phyloP scores from a whole-genome alignment of 2,329 filamentous ascomycete species.

The Diaporthe destruens region DNA sequence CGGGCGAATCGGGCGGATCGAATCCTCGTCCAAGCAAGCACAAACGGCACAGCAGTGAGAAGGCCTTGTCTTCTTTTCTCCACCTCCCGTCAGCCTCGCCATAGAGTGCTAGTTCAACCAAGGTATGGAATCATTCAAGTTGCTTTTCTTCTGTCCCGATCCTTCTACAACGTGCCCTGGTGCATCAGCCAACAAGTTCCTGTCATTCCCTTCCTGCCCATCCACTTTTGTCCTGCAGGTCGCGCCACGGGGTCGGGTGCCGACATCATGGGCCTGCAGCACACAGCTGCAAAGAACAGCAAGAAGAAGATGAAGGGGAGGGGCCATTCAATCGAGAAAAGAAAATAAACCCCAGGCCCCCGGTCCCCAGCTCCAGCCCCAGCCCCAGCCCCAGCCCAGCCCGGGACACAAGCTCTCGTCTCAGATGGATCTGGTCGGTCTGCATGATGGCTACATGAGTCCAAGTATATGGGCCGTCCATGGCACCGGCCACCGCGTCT shows the following conservation, averaged over 20 bases:
- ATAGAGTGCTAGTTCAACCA: background rate
- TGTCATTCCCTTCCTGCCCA: background rate
- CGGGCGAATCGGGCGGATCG: slow-evolving; percentile 14
- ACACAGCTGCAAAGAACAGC: slow-evolving; percentile 7
- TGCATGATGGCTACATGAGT: slow-evolving; percentile 15
- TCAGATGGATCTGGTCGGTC: slow-evolving; percentile 26
- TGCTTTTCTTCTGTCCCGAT: slow-evolving; percentile 24
- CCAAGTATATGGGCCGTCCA: background rate
- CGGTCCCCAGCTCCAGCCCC: too few species aligned
- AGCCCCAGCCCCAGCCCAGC: background rate
- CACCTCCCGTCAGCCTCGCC: slow-evolving; percentile 9
- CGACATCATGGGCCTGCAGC: slow-evolving; percentile 25
- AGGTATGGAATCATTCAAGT: slow-evolving; percentile 4
- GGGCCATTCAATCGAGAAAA: background rate
- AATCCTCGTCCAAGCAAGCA: background rate
- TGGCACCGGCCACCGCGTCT: slow-evolving; percentile 13
- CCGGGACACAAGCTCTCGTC: slow-evolving; percentile 5
- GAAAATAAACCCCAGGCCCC: background rate
- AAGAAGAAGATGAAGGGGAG: too few species aligned
- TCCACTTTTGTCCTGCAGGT: slow-evolving; percentile 16
- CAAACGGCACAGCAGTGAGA: background rate
- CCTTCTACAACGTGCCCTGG: background rate
- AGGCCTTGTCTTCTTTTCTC: background rate
- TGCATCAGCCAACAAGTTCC: background rate
- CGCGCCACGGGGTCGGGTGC: slow-evolving; percentile 19